These are phyloP conservation scores for Sporobolus alterniflorus DNA, from an alignment of 202 grass and related monocot species.

Conservation along the genomic window DNA sequence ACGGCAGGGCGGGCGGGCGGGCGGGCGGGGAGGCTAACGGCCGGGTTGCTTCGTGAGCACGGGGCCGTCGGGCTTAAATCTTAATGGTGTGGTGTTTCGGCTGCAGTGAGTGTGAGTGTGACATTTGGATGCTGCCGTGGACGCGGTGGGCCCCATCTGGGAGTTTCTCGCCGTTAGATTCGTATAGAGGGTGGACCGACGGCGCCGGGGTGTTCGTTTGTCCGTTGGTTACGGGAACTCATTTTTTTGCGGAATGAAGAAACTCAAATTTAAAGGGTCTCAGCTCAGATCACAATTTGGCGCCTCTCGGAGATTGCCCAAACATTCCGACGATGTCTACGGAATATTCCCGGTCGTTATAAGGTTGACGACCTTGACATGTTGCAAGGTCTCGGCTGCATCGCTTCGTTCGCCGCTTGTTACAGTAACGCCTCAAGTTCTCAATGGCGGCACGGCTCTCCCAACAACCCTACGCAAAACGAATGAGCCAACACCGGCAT, in stretches of 20 bases:
- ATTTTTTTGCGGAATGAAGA: not conserved
- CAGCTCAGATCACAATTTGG: not conserved
- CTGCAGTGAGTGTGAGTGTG: not conserved
- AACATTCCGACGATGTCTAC: not conserved
- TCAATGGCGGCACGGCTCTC: not conserved
- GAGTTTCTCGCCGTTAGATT: not conserved
- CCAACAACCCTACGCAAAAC: not conserved
- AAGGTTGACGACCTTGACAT: not conserved
- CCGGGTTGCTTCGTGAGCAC: not conserved
- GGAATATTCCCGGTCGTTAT: not conserved
- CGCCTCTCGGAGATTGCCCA: not conserved
- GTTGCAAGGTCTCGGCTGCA: not conserved
- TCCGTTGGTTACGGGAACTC: not conserved
- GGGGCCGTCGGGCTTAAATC: not conserved
- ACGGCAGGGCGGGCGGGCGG: not conserved
- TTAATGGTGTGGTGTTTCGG: not conserved
- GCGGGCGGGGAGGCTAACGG: conserved; percentile 33
- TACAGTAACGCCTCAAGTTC: not conserved
- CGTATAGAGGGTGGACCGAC: not conserved
- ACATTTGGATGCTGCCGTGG: not conserved
- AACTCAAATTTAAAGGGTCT: not conserved
- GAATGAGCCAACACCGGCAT: not conserved
- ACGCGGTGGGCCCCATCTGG: not conserved
- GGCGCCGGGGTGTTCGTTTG: not conserved
- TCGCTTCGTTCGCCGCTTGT: not conserved